Conservation (phyloP, 2,329 filamentous ascomycete genomes). For the Hypoxylon sp. region DNA sequence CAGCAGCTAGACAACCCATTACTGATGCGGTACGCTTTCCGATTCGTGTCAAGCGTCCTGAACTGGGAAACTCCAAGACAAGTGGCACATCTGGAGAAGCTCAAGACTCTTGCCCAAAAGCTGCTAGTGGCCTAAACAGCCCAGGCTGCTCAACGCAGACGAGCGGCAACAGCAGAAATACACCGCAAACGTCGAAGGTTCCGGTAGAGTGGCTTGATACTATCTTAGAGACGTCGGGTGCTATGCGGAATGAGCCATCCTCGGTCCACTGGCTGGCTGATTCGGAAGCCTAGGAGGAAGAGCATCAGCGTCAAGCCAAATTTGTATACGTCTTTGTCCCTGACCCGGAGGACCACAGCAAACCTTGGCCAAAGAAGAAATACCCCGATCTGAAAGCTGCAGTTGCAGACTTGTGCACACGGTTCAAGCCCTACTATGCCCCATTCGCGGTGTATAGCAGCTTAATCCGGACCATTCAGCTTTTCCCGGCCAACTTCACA, state of each 20-base stretch:
- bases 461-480: constrained; percentile 29
- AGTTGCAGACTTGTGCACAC: constrained; percentile 39
- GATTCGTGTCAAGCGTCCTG: constrained; percentile 21
- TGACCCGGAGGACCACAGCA: constrained; percentile 15
- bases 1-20: background rate
- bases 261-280: background rate
- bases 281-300: background rate
- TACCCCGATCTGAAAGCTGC: constrained; percentile 44
- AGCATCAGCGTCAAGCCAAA: background rate
- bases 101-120: background rate
- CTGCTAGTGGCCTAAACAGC: background rate
- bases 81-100: background rate
- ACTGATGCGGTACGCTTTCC: constrained; percentile 14
- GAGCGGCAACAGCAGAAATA: background rate
- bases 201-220: constrained; percentile 42
- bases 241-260: constrained; percentile 25
- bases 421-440: constrained; percentile 41
- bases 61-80: background rate
- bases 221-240: constrained; percentile 43
- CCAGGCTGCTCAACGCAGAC: background rate
- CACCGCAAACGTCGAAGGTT: constrained; percentile 14
- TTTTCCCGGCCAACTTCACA: constrained; percentile 34
- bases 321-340: constrained; percentile 30
- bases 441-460: constrained; percentile 42
- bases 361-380: constrained; percentile 36